These are phyloP conservation scores for Lenzites betulinus DNA, from an alignment of 768 basidiomycete species.

Conservation along the genomic window DNA sequence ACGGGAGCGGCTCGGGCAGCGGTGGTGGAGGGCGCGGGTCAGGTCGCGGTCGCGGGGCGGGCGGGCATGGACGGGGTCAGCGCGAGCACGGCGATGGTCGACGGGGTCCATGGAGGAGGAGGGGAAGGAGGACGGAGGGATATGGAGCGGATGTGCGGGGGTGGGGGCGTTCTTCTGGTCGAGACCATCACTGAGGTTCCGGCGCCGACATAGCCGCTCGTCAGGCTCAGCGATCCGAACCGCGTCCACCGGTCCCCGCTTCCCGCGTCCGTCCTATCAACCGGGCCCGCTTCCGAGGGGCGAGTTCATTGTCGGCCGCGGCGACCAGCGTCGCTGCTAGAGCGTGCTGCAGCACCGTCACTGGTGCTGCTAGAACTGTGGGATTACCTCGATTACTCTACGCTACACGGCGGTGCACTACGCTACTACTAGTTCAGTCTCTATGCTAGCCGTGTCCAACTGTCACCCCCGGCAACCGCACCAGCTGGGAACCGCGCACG, in stretches of 20 bases:
- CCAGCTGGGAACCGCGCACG: constrained; percentile 17
- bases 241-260: constrained; percentile 9
- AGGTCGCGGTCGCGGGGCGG: constrained; percentile 29
- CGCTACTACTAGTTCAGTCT: not conserved
- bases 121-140: constrained; percentile 43
- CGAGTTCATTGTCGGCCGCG: too few relatives aligned
- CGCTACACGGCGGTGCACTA: constrained; percentile 1
- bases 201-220: constrained; percentile 25
- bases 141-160: constrained; percentile 61
- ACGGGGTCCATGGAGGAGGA: constrained; percentile 60
- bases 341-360: too few relatives aligned
- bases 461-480: constrained; percentile 22
- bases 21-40: constrained; percentile 21
- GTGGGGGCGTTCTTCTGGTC: constrained; percentile 33
- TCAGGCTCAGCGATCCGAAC: constrained; percentile 26
- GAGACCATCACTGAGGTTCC: constrained; percentile 24
- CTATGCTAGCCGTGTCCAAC: constrained; percentile 14
- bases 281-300: constrained; percentile 25
- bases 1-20: constrained; percentile 28
- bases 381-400: constrained; percentile 19
- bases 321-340: too few relatives aligned
- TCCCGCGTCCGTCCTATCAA: constrained; percentile 18
- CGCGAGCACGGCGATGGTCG: constrained; percentile 52
- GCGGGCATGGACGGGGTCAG: constrained; percentile 39
- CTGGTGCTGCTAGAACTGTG: too few relatives aligned